A percentile compares a stretch with the other conserved stretches of the same genome.
These are phyloP conservation scores for Monosporozyma yasuniensis DNA, from an alignment of 805 yeast species.

Conservation along the genomic window DNA sequence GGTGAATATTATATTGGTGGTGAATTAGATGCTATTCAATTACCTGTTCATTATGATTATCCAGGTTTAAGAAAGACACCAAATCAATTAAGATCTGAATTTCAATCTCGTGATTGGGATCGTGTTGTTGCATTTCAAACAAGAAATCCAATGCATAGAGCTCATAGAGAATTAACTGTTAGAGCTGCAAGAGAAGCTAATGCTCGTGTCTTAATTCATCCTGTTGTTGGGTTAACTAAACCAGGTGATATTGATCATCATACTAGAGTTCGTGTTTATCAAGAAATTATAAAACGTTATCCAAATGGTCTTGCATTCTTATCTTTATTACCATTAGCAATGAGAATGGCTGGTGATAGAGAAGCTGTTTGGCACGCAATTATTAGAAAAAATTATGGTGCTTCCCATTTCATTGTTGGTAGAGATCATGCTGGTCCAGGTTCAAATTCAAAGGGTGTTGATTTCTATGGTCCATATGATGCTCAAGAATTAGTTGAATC, in stretches of 20 bases:
- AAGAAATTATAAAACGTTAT: slow-evolving; percentile 83
- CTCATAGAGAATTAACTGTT: slow-evolving; percentile 91
- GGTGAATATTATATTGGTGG: slow-evolving; percentile 90
- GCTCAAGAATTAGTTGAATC: slow-evolving; percentile 83
- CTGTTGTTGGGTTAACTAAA: slow-evolving; percentile 93
- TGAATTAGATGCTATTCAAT: slow-evolving; percentile 66
- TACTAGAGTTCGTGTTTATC: slow-evolving; percentile 91
- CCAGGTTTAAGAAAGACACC: slow-evolving; percentile 84
- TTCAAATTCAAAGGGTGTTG: slow-evolving; percentile 74
- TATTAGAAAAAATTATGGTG: slow-evolving; percentile 92
- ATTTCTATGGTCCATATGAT: slow-evolving; percentile 94
- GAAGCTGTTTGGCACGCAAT: slow-evolving; percentile 98
- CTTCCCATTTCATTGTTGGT: slow-evolving; percentile 94
- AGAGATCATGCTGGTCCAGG: slow-evolving; percentile 99
- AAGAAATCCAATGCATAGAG: slow-evolving; percentile 97
- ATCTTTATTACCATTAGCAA: slow-evolving; percentile 84
- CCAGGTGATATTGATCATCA: slow-evolving; percentile 98
- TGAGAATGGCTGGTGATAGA: slow-evolving; percentile 99
- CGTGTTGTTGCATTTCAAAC: slow-evolving; percentile 95
- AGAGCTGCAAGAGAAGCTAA: slow-evolving; percentile 92
- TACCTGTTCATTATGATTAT: slow-evolving; percentile 87
- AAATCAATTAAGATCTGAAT: slow-evolving; percentile 79
- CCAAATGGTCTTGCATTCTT: slow-evolving; percentile 91
- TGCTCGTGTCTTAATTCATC: slow-evolving; percentile 84
- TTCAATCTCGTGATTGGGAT: slow-evolving; percentile 72